phyloP scores from a whole-genome alignment of 768 basidiomycete genomes.

The Gloeopeniophorella convolvens region DNA sequence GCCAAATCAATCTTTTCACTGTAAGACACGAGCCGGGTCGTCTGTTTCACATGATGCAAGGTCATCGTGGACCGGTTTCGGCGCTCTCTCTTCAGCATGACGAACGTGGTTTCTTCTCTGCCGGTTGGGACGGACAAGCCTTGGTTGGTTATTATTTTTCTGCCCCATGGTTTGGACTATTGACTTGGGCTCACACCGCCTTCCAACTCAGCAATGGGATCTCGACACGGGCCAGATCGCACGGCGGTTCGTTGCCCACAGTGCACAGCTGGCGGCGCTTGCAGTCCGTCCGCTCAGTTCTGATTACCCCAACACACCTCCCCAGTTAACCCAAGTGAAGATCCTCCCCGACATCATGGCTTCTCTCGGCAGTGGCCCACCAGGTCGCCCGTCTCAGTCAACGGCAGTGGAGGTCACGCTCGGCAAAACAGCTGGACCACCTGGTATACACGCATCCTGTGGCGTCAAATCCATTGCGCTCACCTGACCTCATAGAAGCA shows the following conservation, averaged over 20 bases:
- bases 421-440: not conserved
- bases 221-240: constrained; percentile 81
- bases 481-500: constrained; percentile 5
- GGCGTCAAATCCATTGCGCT: not conserved
- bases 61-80: constrained; percentile 79
- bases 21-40: constrained; percentile 89
- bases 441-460: not conserved
- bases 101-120: constrained; percentile 83
- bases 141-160: constrained; percentile 45
- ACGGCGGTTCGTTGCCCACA: constrained; percentile 74
- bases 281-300: constrained; percentile 62
- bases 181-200: constrained; percentile 14
- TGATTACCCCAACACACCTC: constrained; percentile 24
- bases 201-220: constrained; percentile 85
- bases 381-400: not conserved
- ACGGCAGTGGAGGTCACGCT: not conserved
- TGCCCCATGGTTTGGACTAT: not conserved
- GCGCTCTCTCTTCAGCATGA: constrained; percentile 74
- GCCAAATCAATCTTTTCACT: constrained; percentile 90
- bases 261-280: constrained; percentile 77
- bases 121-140: constrained; percentile 91
- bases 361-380: constrained; percentile 3
- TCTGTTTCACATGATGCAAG: constrained; percentile 62
- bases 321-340: constrained; percentile 16
- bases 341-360: not conserved